Base-by-base conservation (phyloP, 768 basidiomycete genomes). In the Mycena floridula region DNA sequence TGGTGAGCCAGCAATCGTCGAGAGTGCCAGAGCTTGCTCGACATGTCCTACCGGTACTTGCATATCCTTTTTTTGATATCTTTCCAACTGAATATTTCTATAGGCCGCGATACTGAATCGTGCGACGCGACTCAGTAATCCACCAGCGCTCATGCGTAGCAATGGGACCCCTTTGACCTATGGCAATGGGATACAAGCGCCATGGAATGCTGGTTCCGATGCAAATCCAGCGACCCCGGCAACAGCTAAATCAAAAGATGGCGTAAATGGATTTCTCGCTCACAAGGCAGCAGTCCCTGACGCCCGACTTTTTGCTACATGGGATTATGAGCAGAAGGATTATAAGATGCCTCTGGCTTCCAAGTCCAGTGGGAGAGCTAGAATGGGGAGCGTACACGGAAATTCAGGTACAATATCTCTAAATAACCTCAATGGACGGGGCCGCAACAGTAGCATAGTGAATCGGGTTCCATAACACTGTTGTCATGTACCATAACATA, bases 21-120 rank as follows among this genome's bases (percentile, higher is more conserved):
- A 67, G 82, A 44, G 68, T 89, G 37, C 84, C 85, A 6, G 76
- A 81, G 42, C 66, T 90, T 37, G 77, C 85, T 7, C 70, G 81
- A 21, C 68, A 73, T 49, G 74, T 84, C 8, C 75, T 90, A 40
- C 77, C 84, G 26, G 86, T 88, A 58, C 49, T 82, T 69, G 20
- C 25, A 28, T 41, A 12, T 12, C 18, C 22, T 16, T 44, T 32
- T 13, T 24, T 25, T 43, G 21, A 11, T 42, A 12, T 45, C 7
- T 52, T 40, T 30, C 22, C 18, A 7, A 43, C 41, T 9, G n/a
- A 38, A 25, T 24, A 35, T 42, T 28, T 35, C 18, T 32, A 48
- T 55, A 84, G 77, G 70, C 76, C 15, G 54, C 78, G 11, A 74
- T 86, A 27, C 58, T 77, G 37, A 61, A 70, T 8, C 77, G 87